These are phyloP conservation scores for Pouteria glomerata DNA, from an alignment of 148 eudicot species.

Conservation along the genomic window DNA sequence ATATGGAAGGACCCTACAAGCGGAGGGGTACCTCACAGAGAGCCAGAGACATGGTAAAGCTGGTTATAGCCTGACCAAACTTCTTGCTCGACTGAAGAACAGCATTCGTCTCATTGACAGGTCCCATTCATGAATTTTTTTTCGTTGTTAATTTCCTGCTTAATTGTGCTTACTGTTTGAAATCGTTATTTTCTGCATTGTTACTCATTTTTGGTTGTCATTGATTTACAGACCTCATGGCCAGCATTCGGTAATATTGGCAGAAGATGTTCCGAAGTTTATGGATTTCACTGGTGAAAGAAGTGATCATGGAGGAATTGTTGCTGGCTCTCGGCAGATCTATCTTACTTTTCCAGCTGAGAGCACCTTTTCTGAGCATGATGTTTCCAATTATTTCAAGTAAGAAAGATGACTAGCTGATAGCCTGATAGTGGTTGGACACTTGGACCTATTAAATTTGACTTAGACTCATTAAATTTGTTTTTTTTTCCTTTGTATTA, in stretches of 20 bases:
- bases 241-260: conserved; percentile 51
- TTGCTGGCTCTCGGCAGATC: conserved; percentile 48
- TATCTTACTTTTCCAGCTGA: conserved; percentile 61
- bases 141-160: not conserved
- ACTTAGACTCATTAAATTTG: too few species aligned
- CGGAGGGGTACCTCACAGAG: conserved; percentile 59
- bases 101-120: conserved; percentile 50
- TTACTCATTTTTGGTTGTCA: not conserved
- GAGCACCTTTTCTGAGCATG: conserved; percentile 51
- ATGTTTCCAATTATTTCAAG: conserved; percentile 56
- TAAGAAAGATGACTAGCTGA: conserved; percentile 1
- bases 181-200: not conserved
- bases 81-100: conserved; percentile 48
- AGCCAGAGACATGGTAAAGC: conserved; percentile 64
- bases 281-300: conserved; percentile 30
- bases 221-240: conserved; percentile 49
- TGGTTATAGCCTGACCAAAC: conserved; percentile 56
- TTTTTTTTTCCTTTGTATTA: not conserved
- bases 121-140: conserved; percentile 15
- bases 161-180: not conserved
- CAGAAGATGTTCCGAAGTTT: conserved; percentile 41
- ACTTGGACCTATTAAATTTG: too few species aligned
- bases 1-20: conserved; percentile 47
- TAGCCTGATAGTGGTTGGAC: not conserved
- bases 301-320: conserved; percentile 41